phyloP scores from a whole-genome alignment of 73 alveolate genomes.

The Paramecium biaurelia region DNA sequence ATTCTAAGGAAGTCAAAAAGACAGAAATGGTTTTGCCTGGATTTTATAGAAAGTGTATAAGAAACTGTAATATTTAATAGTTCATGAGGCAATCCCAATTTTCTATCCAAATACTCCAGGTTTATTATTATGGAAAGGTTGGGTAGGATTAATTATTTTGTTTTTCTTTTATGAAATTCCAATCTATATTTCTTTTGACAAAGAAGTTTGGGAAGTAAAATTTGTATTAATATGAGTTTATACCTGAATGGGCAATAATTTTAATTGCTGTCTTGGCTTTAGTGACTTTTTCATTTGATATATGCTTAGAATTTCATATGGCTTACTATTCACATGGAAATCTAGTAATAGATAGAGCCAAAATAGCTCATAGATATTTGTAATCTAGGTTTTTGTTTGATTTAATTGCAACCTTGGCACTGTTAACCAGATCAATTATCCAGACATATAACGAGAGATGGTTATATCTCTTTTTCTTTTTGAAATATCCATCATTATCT shows the following conservation, averaged over 20 bases:
- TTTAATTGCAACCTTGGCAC: neutral
- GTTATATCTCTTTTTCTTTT: neutral
- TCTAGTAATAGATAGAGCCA: neutral
- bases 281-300: neutral
- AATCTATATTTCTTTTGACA: neutral
- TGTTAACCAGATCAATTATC: neutral
- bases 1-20: neutral
- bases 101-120: conserved; percentile 5
- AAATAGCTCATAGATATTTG: neutral
- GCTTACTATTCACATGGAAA: conserved; percentile 39
- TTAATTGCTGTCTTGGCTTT: neutral
- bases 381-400: neutral
- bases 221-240: neutral
- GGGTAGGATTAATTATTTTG: neutral
- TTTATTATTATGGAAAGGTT: neutral
- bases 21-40: neutral
- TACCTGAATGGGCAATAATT: neutral
- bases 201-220: neutral
- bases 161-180: conserved; percentile 28
- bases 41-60: neutral
- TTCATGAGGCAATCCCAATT: neutral
- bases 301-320: neutral
- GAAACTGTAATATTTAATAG: neutral
- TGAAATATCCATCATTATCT: conserved; percentile 12
- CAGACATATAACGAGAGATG: neutral